Conservation (phyloP, 148 eudicot genomes). For the Gaultheria prostrata region DNA sequence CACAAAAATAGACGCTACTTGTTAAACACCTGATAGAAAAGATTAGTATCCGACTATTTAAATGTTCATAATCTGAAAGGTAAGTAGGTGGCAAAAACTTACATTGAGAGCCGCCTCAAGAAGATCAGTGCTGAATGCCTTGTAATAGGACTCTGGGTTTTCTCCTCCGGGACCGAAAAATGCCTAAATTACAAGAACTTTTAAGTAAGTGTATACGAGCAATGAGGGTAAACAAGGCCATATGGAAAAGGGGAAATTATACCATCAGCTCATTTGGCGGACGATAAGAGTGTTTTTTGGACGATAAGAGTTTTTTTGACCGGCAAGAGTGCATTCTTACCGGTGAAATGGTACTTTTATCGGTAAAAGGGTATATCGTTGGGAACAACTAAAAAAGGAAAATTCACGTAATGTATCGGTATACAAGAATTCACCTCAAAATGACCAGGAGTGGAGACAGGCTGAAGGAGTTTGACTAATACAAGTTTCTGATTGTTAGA, state of each 20-base stretch:
- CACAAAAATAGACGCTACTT: background rate
- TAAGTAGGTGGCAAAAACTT: constrained; percentile 3
- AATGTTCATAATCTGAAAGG: background rate
- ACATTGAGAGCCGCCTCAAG: constrained; percentile 79
- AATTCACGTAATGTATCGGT: background rate
- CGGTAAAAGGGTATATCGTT: no score
- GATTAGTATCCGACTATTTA: background rate
- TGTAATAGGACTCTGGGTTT: constrained; percentile 58
- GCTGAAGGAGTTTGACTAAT: constrained; percentile 47
- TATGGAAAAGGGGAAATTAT: no score
- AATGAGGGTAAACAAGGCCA: no score
- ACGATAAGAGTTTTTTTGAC: no score
- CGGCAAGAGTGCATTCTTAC: no score
- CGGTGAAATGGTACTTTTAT: no score
- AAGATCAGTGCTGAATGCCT: constrained; percentile 56
- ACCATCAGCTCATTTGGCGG: no score
- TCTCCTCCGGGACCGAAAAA: constrained; percentile 69
- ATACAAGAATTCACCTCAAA: constrained; percentile 38
- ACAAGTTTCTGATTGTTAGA: constrained; percentile 50
- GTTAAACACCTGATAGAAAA: background rate
- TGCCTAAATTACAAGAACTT: constrained; percentile 26
- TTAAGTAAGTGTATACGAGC: background rate
- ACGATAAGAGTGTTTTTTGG: no score
- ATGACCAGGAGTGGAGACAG: constrained; percentile 63
- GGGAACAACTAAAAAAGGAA: no score